A percentile compares a stretch with the other conserved stretches of the same genome.
Conservation (phyloP, 371 early-diverging fungal species). For the Nematocida sp. region DNA sequence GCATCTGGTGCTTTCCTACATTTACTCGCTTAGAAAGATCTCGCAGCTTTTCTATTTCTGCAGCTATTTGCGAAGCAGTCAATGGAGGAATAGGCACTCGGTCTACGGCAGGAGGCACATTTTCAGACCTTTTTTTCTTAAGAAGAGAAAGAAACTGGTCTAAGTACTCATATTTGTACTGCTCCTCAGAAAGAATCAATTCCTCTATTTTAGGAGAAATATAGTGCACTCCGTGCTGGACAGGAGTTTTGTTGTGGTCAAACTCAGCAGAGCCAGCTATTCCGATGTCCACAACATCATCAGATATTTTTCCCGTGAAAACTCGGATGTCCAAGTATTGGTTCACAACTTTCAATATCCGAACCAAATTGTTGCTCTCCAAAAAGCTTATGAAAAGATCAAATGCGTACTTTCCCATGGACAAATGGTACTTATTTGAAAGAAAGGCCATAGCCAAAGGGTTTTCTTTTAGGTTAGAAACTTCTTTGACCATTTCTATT, state of each 20-base stretch:
- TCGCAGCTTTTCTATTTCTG: conserved; percentile 70
- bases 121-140: conserved; percentile 62
- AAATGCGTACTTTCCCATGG: conserved; percentile 80
- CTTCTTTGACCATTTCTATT: conserved; percentile 69
- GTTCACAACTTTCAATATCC: conserved; percentile 83
- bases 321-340: conserved; percentile 81
- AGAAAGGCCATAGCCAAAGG: conserved; percentile 74
- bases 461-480: conserved; percentile 75
- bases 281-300: conserved; percentile 59
- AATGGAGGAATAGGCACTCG: conserved; percentile 44
- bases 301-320: conserved; percentile 59
- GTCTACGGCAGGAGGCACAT: conserved; percentile 37
- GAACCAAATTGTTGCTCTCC: conserved; percentile 78
- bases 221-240: conserved; percentile 59
- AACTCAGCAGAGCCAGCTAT: conserved; percentile 52
- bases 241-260: conserved; percentile 49
- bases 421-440: conserved; percentile 77
- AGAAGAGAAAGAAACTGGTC: conserved; percentile 73
- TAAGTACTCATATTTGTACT: conserved; percentile 73
- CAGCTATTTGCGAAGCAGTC: conserved; percentile 57
- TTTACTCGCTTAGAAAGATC: conserved; percentile 77
- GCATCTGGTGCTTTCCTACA: conserved; percentile 73
- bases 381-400: conserved; percentile 83
- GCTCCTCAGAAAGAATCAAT: conserved; percentile 72
- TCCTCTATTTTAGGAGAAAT: conserved; percentile 64